phyloP scores from a whole-genome alignment of 352 stramenopile species.

The Aphanomyces astaci region DNA sequence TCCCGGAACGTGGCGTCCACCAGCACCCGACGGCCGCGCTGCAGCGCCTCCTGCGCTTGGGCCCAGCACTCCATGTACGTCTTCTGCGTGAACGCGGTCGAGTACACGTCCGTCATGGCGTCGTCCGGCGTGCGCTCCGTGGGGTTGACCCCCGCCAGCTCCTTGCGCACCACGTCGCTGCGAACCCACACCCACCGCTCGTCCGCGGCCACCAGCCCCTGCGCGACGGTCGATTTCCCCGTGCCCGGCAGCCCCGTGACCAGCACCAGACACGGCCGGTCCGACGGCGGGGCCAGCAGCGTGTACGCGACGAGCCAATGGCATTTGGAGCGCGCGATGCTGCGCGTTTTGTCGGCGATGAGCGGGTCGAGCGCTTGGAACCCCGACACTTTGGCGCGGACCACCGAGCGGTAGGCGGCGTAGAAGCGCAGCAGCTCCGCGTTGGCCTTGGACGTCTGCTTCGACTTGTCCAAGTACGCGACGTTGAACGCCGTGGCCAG shows the following conservation, averaged over 20 bases:
- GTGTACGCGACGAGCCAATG: slow-evolving; percentile 62
- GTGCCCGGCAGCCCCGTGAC: slow-evolving; percentile 49
- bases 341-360: slow-evolving; percentile 33
- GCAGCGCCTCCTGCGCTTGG: slow-evolving; percentile 31
- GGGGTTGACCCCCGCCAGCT: slow-evolving; percentile 30
- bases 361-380: slow-evolving; percentile 55
- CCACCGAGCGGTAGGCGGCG: slow-evolving; percentile 53
- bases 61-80: slow-evolving; percentile 62
- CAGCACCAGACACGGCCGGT: slow-evolving; percentile 48
- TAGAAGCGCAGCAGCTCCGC: slow-evolving; percentile 48
- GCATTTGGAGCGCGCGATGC: slow-evolving; percentile 36
- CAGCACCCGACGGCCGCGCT: slow-evolving; percentile 43
- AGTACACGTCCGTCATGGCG: slow-evolving; percentile 33
- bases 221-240: slow-evolving; percentile 53
- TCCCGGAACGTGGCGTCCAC: slow-evolving; percentile 61
- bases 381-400: slow-evolving; percentile 58
- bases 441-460: slow-evolving; percentile 45
- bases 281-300: slow-evolving; percentile 33
- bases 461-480: slow-evolving; percentile 45
- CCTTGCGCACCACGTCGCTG: slow-evolving; percentile 57
- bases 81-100: slow-evolving; percentile 41
- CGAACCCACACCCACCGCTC: slow-evolving; percentile 49
- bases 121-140: not conserved
- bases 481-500: slow-evolving; percentile 42
- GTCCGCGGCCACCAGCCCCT: slow-evolving; percentile 39